Evolutionary conservation across 2,329 filamentous ascomycete species (phyloP).

Genomic region (Fusarium armeniacum): DNA sequence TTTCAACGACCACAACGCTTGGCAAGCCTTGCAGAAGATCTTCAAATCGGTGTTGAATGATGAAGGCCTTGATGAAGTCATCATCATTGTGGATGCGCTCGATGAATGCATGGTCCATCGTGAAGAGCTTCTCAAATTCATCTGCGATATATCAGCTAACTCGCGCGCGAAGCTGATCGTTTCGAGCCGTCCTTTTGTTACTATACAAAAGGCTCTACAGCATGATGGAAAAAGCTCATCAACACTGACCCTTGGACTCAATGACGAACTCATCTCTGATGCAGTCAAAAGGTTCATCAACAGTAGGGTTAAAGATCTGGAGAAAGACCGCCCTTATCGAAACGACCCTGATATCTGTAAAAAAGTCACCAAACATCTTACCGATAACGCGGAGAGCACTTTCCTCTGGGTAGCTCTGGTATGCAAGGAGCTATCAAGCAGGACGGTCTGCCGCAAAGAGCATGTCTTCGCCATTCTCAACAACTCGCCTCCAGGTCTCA

Average conservation of each 20-base stretch:
- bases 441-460: too few species aligned
- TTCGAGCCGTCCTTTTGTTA: fast-evolving
- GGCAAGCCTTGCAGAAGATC: not conserved
- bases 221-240: fast-evolving
- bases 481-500: too few species aligned
- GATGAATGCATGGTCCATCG: not conserved
- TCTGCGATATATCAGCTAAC: not conserved
- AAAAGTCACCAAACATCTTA: not conserved
- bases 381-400: fast-evolving
- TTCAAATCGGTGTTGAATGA: not conserved
- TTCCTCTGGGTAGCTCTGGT: not conserved
- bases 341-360: too few species aligned
- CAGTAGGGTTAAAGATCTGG: fast-evolving
- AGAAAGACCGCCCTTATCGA: too few species aligned
- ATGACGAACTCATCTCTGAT: not conserved
- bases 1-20: not conserved
- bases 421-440: too few species aligned
- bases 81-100: not conserved
- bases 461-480: too few species aligned
- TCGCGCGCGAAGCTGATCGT: not conserved
- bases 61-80: not conserved
- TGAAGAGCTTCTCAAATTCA: not conserved
- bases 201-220: not conserved
- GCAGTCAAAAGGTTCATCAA: not conserved
- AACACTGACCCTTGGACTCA: not conserved